Percentiles rank a stretch among this genome's conserved stretches.
Conservation (phyloP, 306 rosid species). For the Quercus variabilis region DNA sequence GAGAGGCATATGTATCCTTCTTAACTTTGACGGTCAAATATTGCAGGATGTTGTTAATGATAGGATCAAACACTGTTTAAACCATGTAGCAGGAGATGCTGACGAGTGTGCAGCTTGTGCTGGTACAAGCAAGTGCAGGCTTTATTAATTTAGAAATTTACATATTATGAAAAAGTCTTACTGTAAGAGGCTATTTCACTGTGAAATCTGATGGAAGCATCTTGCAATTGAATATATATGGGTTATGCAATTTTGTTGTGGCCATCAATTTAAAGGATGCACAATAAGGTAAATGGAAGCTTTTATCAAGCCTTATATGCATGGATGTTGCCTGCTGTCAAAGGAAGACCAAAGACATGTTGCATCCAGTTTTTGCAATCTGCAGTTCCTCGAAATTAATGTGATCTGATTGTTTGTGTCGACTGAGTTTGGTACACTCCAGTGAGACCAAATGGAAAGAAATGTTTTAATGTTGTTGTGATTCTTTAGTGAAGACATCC, state of each 20-base stretch:
- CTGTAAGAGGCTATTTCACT: not conserved
- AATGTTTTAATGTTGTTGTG: not conserved
- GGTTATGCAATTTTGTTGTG: not conserved
- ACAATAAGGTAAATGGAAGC: not conserved
- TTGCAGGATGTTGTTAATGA: conserved; percentile 83
- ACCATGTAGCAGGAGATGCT: conserved; percentile 73
- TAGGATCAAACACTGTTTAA: conserved; percentile 73
- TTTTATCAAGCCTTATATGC: not conserved
- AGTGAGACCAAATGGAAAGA: not conserved
- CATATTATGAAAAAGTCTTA: not conserved
- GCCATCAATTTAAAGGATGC: not conserved
- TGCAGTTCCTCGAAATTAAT: not conserved
- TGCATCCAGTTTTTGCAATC: not conserved
- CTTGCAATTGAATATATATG: not conserved
- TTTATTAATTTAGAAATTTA: conserved; percentile 30
- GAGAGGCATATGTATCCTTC: conserved; percentile 5
- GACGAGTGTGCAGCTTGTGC: conserved; percentile 77
- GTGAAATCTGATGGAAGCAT: not conserved
- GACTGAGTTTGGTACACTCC: not conserved
- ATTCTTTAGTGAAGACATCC: too few species aligned
- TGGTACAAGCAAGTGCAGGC: conserved; percentile 79
- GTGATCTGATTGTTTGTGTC: not conserved
- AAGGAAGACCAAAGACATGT: not conserved
- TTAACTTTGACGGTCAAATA: conserved; percentile 21
- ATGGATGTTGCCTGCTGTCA: not conserved